A percentile compares a stretch with the other conserved stretches of the same genome.
These are phyloP conservation scores for Poronia punctata DNA, from an alignment of 495 filamentous ascomycete species.

Conservation along the genomic window DNA sequence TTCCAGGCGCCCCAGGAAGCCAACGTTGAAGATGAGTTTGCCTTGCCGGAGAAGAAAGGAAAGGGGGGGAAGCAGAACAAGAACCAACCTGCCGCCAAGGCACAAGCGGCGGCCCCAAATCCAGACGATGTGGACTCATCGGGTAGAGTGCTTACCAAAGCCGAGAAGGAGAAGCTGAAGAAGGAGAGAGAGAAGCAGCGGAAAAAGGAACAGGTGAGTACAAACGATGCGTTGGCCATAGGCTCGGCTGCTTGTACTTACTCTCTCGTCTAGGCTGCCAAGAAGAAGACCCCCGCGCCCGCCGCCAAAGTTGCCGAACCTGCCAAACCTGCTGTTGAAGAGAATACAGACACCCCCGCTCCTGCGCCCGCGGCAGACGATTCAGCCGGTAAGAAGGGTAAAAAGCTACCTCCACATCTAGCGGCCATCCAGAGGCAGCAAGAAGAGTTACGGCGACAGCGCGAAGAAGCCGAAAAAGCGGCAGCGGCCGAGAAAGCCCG, in stretches of 20 bases:
- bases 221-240: conserved; percentile 6
- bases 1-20: conserved; percentile 80
- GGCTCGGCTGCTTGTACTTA: conserved; percentile 10
- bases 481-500: conserved; percentile 69
- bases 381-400: conserved; percentile 65
- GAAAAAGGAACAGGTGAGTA: conserved; percentile 78
- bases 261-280: conserved; percentile 45
- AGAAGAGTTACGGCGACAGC: conserved; percentile 63
- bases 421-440: conserved; percentile 87
- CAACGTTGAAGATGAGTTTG: conserved; percentile 79
- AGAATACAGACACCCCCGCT: conserved; percentile 37
- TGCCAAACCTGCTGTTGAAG: conserved; percentile 37
- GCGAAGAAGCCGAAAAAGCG: conserved; percentile 67
- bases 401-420: conserved; percentile 80
- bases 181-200: conserved; percentile 93
- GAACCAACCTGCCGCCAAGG: conserved; percentile 56
- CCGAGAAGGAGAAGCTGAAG: conserved; percentile 92
- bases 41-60: conserved; percentile 83
- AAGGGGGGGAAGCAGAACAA: conserved; percentile 82
- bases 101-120: conserved; percentile 39
- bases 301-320: conserved; percentile 46
- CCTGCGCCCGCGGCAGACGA: conserved; percentile 43
- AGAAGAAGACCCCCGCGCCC: conserved; percentile 55
- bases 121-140: conserved; percentile 50
- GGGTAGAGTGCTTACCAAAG: conserved; percentile 78